Percentiles rank a stretch among this genome's conserved stretches.
Conservation (phyloP, 495 filamentous ascomycete genomes). For the Penicillium samsonianum region DNA sequence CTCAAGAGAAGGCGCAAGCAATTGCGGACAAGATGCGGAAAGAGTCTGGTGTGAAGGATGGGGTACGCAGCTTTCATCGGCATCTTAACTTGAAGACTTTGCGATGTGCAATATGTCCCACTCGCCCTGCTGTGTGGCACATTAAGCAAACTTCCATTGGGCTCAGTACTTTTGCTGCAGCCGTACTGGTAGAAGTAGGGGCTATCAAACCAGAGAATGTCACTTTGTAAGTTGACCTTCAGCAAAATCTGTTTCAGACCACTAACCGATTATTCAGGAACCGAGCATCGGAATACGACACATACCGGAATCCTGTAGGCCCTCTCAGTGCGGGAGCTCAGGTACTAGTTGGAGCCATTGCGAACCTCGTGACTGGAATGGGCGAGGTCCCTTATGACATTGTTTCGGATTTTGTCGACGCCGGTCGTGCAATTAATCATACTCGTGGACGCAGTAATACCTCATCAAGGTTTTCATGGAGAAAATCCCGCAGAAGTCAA, state of each 20-base stretch:
- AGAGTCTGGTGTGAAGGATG: conserved; percentile 65
- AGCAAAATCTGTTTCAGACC: conserved; percentile 21
- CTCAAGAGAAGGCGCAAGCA: conserved; percentile 54
- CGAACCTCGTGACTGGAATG: conserved; percentile 75
- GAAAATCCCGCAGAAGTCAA: conserved; percentile 8
- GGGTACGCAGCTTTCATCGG: conserved; percentile 68
- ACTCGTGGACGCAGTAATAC: conserved; percentile 49
- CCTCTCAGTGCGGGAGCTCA: conserved; percentile 71
- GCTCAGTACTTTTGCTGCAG: conserved; percentile 69
- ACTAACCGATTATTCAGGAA: conserved; percentile 45
- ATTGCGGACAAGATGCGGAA: conserved; percentile 60
- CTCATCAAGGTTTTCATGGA: not conserved
- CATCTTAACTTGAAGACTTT: conserved; percentile 61
- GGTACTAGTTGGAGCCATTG: conserved; percentile 72
- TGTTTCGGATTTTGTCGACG: conserved; percentile 59
- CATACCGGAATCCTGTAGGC: conserved; percentile 69
- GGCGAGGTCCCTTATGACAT: conserved; percentile 80
- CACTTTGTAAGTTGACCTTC: conserved; percentile 54
- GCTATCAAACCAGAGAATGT: conserved; percentile 62
- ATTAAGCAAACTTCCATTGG: conserved; percentile 61
- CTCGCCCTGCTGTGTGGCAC: conserved; percentile 69
- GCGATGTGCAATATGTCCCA: conserved; percentile 64
- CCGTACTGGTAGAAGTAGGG: conserved; percentile 62
- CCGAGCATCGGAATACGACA: conserved; percentile 67
- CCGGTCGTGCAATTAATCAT: conserved; percentile 53